Percentiles rank a stretch among this genome's conserved stretches.
These are phyloP conservation scores for Echinochloa phyllopogon DNA, from an alignment of 176 grass and related monocot species.

Conservation along the genomic window DNA sequence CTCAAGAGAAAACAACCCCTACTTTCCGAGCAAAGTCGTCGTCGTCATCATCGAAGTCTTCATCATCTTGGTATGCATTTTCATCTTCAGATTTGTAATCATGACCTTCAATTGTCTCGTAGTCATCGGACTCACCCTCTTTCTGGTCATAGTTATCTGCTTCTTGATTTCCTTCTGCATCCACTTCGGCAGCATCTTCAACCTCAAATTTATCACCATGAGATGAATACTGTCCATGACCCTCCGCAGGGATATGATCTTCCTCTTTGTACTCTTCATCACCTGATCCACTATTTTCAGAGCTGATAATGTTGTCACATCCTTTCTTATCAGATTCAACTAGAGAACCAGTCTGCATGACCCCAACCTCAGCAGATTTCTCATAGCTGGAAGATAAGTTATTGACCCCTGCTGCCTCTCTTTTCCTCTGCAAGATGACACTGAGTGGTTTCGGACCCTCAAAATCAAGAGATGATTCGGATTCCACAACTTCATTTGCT, in stretches of 20 bases:
- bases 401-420: conserved; percentile 48
- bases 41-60: conserved; percentile 81
- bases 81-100: conserved; percentile 67
- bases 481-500: conserved; percentile 35
- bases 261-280: conserved; percentile 63
- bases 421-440: conserved; percentile 84
- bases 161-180: conserved; percentile 52
- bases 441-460: conserved; percentile 82
- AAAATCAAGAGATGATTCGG: conserved; percentile 63
- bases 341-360: conserved; percentile 34
- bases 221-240: conserved; percentile 45
- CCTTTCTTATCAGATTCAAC: conserved; percentile 50
- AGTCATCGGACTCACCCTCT: conserved; percentile 57
- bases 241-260: conserved; percentile 51
- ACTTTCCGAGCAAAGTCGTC: conserved; percentile 94
- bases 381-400: conserved; percentile 42
- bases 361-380: conserved; percentile 36
- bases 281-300: conserved; percentile 54
- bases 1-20: conserved; percentile 68
- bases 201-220: conserved; percentile 50
- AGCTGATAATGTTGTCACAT: conserved; percentile 29
- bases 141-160: conserved; percentile 58
- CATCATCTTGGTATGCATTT: conserved; percentile 58
- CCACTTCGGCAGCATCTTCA: conserved; percentile 53
- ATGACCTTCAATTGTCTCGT: conserved; percentile 53